Evolutionary conservation across 106 monocot genomes (phyloP).

Genomic region (Posidonia australis): DNA sequence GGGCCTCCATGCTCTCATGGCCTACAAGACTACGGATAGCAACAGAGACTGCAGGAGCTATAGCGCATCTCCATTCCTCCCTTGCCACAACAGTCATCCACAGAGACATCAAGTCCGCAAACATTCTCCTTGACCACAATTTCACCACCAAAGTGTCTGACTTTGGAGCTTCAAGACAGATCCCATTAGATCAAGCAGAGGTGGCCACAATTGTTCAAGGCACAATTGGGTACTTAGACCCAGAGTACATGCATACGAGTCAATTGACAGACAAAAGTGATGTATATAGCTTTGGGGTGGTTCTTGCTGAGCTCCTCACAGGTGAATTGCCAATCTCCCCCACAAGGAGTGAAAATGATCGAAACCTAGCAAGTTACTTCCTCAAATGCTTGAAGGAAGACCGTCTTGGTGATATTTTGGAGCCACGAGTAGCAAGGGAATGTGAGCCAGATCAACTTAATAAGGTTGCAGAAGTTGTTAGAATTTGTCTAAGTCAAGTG

Average conservation of each 20-base stretch:
- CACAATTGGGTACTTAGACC: constrained; percentile 2
- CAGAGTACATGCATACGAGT: neutral
- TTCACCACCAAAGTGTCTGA: neutral
- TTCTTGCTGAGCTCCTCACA: neutral
- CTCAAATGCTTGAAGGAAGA: neutral
- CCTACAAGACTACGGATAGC: neutral
- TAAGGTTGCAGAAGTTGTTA: neutral
- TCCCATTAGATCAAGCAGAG: neutral
- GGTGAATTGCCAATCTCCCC: neutral
- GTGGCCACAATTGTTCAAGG: neutral
- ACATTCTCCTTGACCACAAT: constrained; percentile 3
- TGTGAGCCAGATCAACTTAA: neutral
- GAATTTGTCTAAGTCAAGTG: neutral
- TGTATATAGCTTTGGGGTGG: too few species aligned
- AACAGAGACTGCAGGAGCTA: neutral
- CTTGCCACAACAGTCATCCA: neutral
- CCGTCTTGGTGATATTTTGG: neutral
- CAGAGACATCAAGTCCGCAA: constrained; percentile 6
- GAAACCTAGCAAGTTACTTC: neutral
- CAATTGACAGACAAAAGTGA: too few species aligned
- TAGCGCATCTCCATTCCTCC: constrained; percentile 1
- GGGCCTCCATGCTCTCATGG: neutral
- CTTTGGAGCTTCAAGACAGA: constrained; percentile 1
- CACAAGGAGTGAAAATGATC: neutral
- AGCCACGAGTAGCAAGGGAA: neutral